phyloP scores from a whole-genome alignment of 75 land plant genomes.

The Pinus tabuliformis region DNA sequence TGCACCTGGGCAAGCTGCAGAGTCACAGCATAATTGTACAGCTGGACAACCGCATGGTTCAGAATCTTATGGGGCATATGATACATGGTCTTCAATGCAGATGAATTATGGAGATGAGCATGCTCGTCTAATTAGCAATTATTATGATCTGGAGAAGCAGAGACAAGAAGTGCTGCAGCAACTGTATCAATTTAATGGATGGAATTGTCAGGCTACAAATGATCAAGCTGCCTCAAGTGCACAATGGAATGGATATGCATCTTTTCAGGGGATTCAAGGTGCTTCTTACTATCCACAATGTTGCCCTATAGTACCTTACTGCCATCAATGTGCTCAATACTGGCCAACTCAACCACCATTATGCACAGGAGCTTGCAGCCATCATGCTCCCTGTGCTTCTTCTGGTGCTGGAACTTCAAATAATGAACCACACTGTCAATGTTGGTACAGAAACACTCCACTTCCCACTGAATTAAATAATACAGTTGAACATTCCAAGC shows the following conservation, averaged over 20 bases:
- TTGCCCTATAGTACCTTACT: neutral
- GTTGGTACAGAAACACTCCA: neutral
- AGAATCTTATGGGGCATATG: neutral
- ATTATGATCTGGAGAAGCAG: constrained; percentile 8
- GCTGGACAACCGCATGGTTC: neutral
- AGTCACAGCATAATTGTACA: neutral
- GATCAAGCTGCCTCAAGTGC: neutral
- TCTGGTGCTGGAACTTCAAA: neutral
- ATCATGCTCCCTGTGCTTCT: neutral
- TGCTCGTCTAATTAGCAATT: constrained; percentile 5
- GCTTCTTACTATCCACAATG: neutral
- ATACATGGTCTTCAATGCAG: constrained; percentile 6
- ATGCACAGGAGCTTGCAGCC: constrained; percentile 5
- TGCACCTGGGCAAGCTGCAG: neutral
- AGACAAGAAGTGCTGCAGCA: constrained; percentile 9
- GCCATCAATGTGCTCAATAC: constrained; percentile 6
- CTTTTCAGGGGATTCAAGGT: neutral
- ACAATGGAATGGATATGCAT: constrained; percentile 1
- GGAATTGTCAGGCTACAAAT: neutral
- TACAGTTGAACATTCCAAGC: constrained; percentile 7
- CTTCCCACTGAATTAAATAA: neutral
- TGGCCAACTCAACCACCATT: neutral
- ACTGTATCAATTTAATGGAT: constrained; percentile 3
- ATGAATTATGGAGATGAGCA: neutral
- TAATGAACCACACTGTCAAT: neutral